Conservation (phyloP, 108 stramenopile genomes). For the Pseudonitzschia pungens region DNA sequence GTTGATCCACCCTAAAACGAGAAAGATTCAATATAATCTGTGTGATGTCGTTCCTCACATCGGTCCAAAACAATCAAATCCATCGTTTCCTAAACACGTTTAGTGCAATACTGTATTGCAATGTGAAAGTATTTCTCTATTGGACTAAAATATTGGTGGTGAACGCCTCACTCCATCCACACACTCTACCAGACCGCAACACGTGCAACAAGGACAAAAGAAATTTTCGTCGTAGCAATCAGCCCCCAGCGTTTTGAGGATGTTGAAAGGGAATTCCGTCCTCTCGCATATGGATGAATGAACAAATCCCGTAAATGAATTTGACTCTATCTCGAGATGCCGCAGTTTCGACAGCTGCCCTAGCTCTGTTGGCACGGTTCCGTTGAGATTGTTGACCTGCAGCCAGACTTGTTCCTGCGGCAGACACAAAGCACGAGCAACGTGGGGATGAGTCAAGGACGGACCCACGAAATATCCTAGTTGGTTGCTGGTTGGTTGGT, state of each 20-base stretch:
- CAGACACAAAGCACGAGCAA: no score
- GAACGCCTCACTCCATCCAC: background rate
- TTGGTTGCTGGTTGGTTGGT: no score
- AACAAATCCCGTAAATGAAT: constrained; percentile 24
- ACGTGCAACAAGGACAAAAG: constrained; percentile 29
- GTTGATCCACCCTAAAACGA: no score
- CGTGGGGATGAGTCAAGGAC: background rate
- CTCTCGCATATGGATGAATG: constrained; percentile 23
- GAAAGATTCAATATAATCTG: no score
- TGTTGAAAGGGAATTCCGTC: constrained; percentile 11
- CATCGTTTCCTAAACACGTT: no score
- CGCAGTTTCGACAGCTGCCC: constrained; percentile 8
- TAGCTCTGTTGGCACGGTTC: constrained; percentile 18
- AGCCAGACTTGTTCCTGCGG: constrained; percentile 14
- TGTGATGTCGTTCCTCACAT: no score
- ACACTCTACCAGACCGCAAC: constrained; percentile 20
- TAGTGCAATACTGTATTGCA: no score
- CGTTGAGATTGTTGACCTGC: constrained; percentile 26
- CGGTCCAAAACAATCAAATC: no score
- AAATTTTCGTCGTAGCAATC: constrained; percentile 24
- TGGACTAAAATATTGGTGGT: background rate
- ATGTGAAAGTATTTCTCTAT: no score
- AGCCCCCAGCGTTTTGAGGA: constrained; percentile 22
- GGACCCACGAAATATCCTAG: no score
- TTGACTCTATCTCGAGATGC: constrained; percentile 18